phyloP scores from a whole-genome alignment of 2,329 filamentous ascomycete genomes.

The Alternaria arborescens region DNA sequence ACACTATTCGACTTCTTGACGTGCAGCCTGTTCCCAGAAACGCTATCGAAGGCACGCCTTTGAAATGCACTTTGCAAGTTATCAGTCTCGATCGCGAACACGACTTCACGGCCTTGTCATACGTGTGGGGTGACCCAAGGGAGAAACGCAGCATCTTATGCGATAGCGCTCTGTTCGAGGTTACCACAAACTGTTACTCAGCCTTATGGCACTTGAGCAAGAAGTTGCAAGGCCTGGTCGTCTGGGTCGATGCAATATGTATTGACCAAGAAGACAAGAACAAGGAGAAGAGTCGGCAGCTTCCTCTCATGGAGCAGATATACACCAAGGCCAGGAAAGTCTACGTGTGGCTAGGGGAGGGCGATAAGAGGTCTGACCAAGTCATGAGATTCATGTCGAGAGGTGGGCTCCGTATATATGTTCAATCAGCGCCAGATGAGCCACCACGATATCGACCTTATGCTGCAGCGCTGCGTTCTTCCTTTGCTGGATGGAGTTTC shows the following conservation, averaged over 20 bases:
- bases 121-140: not conserved
- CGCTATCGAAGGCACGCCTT: not conserved
- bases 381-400: not conserved
- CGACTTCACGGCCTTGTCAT: not conserved
- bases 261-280: not conserved
- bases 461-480: not conserved
- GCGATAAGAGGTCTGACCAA: not conserved
- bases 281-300: not conserved
- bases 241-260: not conserved
- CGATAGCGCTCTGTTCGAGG: not conserved
- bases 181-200: not conserved
- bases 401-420: not conserved
- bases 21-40: not conserved
- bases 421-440: not conserved
- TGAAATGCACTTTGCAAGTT: not conserved
- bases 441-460: not conserved
- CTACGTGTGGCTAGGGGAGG: not conserved
- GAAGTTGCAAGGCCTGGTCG: accelerated
- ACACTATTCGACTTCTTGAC: not conserved
- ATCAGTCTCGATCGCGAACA: not conserved
- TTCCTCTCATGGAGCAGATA: not conserved
- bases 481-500: not conserved
- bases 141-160: not conserved
- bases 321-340: not conserved
- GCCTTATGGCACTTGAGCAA: not conserved